Percentiles rank a stretch among this genome's conserved stretches.
These are phyloP conservation scores for Sarocladium brachiariae DNA, from an alignment of 2,329 filamentous ascomycete species.

Conservation along the genomic window DNA sequence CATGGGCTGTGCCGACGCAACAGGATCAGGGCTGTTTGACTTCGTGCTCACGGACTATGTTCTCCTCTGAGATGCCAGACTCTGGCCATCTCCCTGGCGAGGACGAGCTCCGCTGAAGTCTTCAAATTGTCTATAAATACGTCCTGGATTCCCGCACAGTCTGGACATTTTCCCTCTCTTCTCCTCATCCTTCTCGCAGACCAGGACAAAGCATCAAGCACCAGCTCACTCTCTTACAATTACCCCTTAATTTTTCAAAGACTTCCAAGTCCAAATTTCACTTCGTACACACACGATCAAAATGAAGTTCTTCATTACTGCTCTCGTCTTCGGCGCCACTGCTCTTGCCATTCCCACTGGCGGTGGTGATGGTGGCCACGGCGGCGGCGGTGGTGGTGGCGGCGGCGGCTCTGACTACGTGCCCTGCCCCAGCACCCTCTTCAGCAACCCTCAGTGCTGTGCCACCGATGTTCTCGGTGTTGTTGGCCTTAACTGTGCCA, in stretches of 20 bases:
- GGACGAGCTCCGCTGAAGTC: no score
- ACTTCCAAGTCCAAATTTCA: background rate
- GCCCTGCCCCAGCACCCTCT: constrained; percentile 10
- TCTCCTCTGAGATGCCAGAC: background rate
- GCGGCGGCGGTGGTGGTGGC: constrained; percentile 2
- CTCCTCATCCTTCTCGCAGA: constrained; percentile 8
- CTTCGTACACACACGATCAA: constrained; percentile 5
- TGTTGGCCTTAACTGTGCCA: constrained; percentile 10
- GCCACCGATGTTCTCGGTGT: constrained; percentile 11
- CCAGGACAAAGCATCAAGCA: constrained; percentile 7
- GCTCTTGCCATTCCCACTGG: constrained; percentile 9
- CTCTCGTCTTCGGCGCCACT: constrained; percentile 8
- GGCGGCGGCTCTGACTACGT: constrained; percentile 1
- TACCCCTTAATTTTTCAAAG: background rate
- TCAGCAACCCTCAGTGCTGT: constrained; percentile 11
- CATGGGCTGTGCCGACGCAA: background rate
- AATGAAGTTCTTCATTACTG: constrained; percentile 9
- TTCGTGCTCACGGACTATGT: background rate
- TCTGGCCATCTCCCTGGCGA: background rate
- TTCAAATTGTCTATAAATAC: constrained; percentile 4
- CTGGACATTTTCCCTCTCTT: background rate
- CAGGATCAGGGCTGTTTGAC: background rate
- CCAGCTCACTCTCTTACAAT: constrained; percentile 4
- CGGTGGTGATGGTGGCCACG: background rate
- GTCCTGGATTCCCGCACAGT: background rate